Base-by-base conservation (phyloP, 2,329 filamentous ascomycete genomes). In the Paraphoma chrysanthemicola region DNA sequence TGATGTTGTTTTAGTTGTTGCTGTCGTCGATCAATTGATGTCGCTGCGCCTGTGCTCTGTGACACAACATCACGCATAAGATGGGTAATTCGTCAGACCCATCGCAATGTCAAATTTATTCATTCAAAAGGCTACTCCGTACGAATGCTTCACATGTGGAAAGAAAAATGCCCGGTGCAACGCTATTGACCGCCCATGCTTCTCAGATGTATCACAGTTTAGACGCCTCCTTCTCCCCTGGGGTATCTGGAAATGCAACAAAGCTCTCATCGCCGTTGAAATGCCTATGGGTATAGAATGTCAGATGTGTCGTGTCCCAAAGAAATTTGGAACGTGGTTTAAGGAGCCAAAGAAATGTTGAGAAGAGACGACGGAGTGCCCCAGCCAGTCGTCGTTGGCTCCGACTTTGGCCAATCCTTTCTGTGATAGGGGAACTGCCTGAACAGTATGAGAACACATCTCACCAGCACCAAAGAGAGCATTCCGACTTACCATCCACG, bases 401-500 rank as follows among this genome's bases (percentile, higher is more conserved):
- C 56, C 18, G 54, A 56, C 12, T 50, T 48, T 6, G 54, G 59
- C 59, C 59, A 57, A 16, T 59, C 47, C 39, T 65, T 57, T 18
- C 54, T 48, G 41, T 59, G 56, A 16, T 48, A 51, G 4, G 23
- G 42, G 42, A 44, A 60, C 23, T 41, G 44, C 47, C 48, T 46
- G 44, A 11, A 48, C 41, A 45, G 31, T 2, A 46, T 6, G 47
- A 16, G 6, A 28, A 11, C 8, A 17, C 8, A 51, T 18, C 33
- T 10, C 11, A 28, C 6, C 31, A 28, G 11, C 42, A 28, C 29
- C 18, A 41, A 30, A 29, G 12, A 50, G 53, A 33, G 42, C 17
- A 23, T 23, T 28, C 6, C 23, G 9, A 74, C 74, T 69, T 77
- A 95, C 93, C 94, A 98, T 72, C 93, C 93, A 80, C 93, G 84